Percentiles rank a stretch among this genome's conserved stretches.
These are phyloP conservation scores for Dactylellina parvicollis DNA, from an alignment of 2,329 filamentous ascomycete species.

Conservation along the genomic window DNA sequence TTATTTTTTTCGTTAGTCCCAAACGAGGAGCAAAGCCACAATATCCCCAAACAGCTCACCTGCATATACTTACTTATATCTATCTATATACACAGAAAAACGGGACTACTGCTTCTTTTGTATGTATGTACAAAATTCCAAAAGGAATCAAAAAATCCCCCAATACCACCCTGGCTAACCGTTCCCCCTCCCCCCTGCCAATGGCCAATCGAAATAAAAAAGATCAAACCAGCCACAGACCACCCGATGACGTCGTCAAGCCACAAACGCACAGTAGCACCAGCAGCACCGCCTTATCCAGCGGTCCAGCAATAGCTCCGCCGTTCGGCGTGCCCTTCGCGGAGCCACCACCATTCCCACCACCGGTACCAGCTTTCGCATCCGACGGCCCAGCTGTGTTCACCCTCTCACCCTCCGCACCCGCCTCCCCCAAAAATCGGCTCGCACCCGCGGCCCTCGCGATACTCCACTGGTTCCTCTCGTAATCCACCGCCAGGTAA, in stretches of 20 bases:
- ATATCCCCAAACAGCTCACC: too few species aligned
- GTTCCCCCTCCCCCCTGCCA: too few species aligned
- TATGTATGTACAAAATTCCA: too few species aligned
- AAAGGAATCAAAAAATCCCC: too few species aligned
- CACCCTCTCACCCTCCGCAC: background rate
- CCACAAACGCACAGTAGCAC: conserved; percentile 24
- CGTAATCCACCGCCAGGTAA: conserved; percentile 19
- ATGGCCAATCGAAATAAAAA: background rate
- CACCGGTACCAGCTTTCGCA: background rate
- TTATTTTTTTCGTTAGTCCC: too few species aligned
- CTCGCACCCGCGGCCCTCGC: conserved; percentile 8
- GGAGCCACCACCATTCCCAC: background rate
- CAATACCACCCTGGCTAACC: too few species aligned
- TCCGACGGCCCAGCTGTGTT: background rate
- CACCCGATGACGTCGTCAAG: conserved; percentile 25
- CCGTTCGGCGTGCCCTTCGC: conserved; percentile 15
- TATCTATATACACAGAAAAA: too few species aligned
- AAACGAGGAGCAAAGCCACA: conserved; percentile 4
- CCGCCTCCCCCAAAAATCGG: background rate
- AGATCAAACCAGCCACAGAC: conserved; percentile 15
- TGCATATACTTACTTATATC: too few species aligned
- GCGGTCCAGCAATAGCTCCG: conserved; percentile 7
- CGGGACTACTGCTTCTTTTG: too few species aligned
- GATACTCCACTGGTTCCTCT: conserved; percentile 23
- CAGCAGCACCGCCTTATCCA: background rate